Conservation (phyloP, 495 filamentous ascomycete genomes). For the Ascobolus immersus region DNA sequence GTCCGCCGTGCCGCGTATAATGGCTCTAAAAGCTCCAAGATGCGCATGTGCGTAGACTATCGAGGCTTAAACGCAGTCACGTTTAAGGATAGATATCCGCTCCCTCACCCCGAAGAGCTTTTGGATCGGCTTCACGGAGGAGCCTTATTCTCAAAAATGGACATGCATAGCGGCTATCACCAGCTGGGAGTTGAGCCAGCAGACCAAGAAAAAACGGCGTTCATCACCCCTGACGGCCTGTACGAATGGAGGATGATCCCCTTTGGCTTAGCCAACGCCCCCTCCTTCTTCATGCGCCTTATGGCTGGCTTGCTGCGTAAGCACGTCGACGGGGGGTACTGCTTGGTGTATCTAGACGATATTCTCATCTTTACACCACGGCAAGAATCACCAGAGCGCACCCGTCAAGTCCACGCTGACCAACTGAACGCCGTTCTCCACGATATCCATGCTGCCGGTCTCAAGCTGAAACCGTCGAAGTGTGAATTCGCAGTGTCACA, state of each 20-base stretch:
- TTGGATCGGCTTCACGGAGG: conserved; percentile 14
- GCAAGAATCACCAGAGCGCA: too few species aligned
- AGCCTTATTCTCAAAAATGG: conserved; percentile 5
- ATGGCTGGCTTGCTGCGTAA: conserved; percentile 15
- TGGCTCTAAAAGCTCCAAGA: too few species aligned
- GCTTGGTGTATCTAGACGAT: conserved; percentile 1
- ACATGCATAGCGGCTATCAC: neutral
- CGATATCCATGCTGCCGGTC: too few species aligned
- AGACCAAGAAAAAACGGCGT: conserved; percentile 16
- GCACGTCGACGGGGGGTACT: neutral
- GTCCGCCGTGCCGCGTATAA: too few species aligned
- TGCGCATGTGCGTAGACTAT: conserved; percentile 24
- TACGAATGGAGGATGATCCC: conserved; percentile 4
- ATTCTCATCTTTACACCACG: too few species aligned
- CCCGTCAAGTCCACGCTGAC: too few species aligned
- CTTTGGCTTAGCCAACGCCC: conserved; percentile 10
- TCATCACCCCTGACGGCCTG: conserved; percentile 3
- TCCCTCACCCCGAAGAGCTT: conserved; percentile 23
- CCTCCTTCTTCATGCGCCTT: conserved; percentile 12
- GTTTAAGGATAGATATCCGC: conserved; percentile 20
- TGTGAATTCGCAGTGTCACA: too few species aligned
- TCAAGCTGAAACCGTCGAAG: too few species aligned
- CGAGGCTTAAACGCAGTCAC: conserved; percentile 20
- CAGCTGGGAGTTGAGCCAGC: conserved; percentile 11
- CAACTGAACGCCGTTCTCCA: too few species aligned